phyloP scores from a whole-genome alignment of 805 yeast species.

The Sungouiozyma intestinalis region DNA sequence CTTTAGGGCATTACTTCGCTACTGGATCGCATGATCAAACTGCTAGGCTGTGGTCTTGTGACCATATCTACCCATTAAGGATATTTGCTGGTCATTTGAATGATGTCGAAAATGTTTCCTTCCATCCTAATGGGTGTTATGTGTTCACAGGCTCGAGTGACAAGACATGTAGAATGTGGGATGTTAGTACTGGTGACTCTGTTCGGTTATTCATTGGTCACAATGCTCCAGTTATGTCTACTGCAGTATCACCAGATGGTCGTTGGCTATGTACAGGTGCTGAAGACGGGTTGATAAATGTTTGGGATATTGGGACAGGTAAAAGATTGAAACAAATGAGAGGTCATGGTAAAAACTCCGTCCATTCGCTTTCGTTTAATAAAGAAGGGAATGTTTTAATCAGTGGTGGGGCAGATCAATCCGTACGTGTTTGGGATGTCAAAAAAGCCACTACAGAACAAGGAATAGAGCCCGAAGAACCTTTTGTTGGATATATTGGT shows the following conservation, averaged over 20 bases:
- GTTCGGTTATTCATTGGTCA: slow-evolving; percentile 91
- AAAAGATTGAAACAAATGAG: slow-evolving; percentile 81
- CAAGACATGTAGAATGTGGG: slow-evolving; percentile 98
- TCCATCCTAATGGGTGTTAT: slow-evolving; percentile 94
- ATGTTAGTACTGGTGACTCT: slow-evolving; percentile 74
- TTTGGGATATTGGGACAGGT: slow-evolving; percentile 94
- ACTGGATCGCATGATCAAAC: slow-evolving; percentile 97
- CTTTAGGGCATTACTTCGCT: slow-evolving; percentile 95
- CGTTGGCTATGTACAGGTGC: slow-evolving; percentile 94
- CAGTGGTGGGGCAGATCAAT: slow-evolving; percentile 85
- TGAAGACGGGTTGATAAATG: slow-evolving; percentile 76
- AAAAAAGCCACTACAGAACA: slow-evolving; percentile 75
- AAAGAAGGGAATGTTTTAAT: slow-evolving; percentile 83
- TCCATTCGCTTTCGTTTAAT: slow-evolving; percentile 76
- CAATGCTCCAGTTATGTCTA: slow-evolving; percentile 73
- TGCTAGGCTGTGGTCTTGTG: slow-evolving; percentile 95
- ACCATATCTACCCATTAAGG: slow-evolving; percentile 90
- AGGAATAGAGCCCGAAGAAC: slow-evolving; percentile 68
- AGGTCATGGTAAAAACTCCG: slow-evolving; percentile 85
- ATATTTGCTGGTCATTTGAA: slow-evolving; percentile 95
- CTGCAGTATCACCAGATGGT: slow-evolving; percentile 94
- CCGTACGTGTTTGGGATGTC: slow-evolving; percentile 94
- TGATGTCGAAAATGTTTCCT: slow-evolving; percentile 89
- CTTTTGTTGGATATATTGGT: slow-evolving; percentile 31
- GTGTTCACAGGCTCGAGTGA: slow-evolving; percentile 93